Evolutionary conservation across 805 yeast species (phyloP), one percentile per base, ranked within the genome.

Genomic region (Spathaspora girioi): DNA sequence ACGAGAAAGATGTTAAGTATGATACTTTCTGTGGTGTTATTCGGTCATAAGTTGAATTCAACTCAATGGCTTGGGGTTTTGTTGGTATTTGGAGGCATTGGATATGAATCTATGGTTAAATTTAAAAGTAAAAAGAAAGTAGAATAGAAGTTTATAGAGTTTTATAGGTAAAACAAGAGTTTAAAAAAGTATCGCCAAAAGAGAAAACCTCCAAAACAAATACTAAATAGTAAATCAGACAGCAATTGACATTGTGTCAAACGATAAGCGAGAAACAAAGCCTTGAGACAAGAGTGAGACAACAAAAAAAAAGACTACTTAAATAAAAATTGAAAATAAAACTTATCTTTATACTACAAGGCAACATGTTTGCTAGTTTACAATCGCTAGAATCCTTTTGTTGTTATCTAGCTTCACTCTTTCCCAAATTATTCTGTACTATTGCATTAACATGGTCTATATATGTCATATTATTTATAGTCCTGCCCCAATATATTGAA

Each of bases 1-100:
- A 93, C 99, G 1, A 79, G 99, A 59, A 94, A 94, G 63, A 93
- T 94, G 97, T 74, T 91, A 46, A 90, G 97, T 40, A 93, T 94
- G 98, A 77, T 91, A 32, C 69, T 93, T 49, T 87, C 96, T 61
- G 97, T 94, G 47, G 66, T 89, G 3, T 71, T 93, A 56, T 93
- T 90, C 69, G 93, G 94, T n/a, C 97, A 94, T 64, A 63, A 66
- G 5, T 77, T 94, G 56, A 75, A 70, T 31, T 7, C 50, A 2
- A 67, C 73, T 8, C 98, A 94, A 70, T 87, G 97, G 91, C 38
- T 71, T 0, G 98, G 98, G 0, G 83, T 94, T 5, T 48, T 66
- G 1, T 68, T 88, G 52, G 99, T 94, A 1, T 92, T 93, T 69
- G 81, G 82, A 3, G 97, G 97, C 0, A 87, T 94, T 50, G 84